Conservation (phyloP, 345 rosid species). For the Conringia planisiliqua region DNA sequence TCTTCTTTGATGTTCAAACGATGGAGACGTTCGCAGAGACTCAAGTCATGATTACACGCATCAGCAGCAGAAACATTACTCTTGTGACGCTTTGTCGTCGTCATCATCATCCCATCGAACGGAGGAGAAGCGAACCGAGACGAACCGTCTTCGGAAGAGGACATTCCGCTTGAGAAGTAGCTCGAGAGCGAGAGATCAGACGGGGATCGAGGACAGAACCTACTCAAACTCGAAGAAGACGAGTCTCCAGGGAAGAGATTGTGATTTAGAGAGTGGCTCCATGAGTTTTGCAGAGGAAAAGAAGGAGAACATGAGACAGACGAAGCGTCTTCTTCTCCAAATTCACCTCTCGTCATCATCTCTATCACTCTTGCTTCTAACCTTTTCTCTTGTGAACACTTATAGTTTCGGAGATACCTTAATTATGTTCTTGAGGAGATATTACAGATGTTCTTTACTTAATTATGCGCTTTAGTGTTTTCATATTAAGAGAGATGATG, state of each 20-base stretch:
- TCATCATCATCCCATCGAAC: background rate
- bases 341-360: constrained; percentile 13
- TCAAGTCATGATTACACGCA: background rate
- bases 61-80: background rate
- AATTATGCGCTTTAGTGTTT: background rate
- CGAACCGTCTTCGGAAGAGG: constrained; percentile 36
- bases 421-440: background rate
- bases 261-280: background rate
- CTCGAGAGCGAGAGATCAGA: constrained; percentile 38
- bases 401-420: too few species aligned
- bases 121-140: constrained; percentile 32
- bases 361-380: background rate
- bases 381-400: too few species aligned
- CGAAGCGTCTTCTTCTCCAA: constrained; percentile 8
- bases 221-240: constrained; percentile 14
- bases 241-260: constrained; percentile 1
- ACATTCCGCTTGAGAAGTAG: constrained; percentile 37
- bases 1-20: constrained; percentile 1
- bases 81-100: background rate
- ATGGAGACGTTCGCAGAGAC: constrained; percentile 6
- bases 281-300: constrained; percentile 9
- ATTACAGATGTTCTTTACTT: background rate
- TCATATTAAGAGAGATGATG: background rate
- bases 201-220: constrained; percentile 29
- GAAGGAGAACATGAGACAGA: constrained; percentile 29